A percentile compares a stretch with the other conserved stretches of the same genome.
Evolutionary conservation across 1,284 basidiomycete genomes (phyloP).

Genomic region (Ustilago vetiveriae): DNA sequence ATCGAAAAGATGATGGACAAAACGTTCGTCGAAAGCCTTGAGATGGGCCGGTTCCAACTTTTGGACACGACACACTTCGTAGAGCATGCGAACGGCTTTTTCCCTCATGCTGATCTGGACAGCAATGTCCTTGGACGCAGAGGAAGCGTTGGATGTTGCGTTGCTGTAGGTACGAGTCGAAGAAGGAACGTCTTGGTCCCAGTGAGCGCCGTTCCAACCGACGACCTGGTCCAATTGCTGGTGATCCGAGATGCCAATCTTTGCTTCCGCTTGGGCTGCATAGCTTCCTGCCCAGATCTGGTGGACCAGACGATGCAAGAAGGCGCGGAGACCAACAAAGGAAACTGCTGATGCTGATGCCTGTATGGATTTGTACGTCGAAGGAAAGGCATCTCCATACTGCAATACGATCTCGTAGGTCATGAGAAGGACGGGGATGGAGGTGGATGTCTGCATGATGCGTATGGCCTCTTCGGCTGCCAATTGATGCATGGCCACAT

Average conservation of each 20-base stretch:
- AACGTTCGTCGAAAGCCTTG: constrained; percentile 74
- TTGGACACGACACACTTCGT: constrained; percentile 59
- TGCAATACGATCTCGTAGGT: constrained; percentile 80
- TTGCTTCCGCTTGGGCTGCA: constrained; percentile 57
- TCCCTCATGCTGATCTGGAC: constrained; percentile 55
- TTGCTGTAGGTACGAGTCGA: neutral
- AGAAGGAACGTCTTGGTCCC: constrained; percentile 6
- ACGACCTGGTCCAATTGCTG: neutral
- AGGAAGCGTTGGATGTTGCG: constrained; percentile 13
- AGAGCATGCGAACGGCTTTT: constrained; percentile 68
- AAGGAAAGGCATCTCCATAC: constrained; percentile 72
- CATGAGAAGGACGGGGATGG: constrained; percentile 85
- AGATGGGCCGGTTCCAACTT: constrained; percentile 52
- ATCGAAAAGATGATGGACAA: constrained; percentile 90
- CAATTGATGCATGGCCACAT: constrained; percentile 40
- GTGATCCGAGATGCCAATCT: constrained; percentile 37
- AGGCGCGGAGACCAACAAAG: constrained; percentile 38
- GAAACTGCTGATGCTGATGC: constrained; percentile 28
- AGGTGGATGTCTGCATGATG: constrained; percentile 70
- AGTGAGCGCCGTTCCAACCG: constrained; percentile 19
- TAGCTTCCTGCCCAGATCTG: constrained; percentile 66
- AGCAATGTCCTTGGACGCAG: constrained; percentile 34
- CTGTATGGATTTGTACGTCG: constrained; percentile 47
- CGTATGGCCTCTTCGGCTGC: constrained; percentile 43
- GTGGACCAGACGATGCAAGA: constrained; percentile 60